Evolutionary conservation across 2,329 filamentous ascomycete genomes (phyloP).

Genomic region (Fusarium udum): DNA sequence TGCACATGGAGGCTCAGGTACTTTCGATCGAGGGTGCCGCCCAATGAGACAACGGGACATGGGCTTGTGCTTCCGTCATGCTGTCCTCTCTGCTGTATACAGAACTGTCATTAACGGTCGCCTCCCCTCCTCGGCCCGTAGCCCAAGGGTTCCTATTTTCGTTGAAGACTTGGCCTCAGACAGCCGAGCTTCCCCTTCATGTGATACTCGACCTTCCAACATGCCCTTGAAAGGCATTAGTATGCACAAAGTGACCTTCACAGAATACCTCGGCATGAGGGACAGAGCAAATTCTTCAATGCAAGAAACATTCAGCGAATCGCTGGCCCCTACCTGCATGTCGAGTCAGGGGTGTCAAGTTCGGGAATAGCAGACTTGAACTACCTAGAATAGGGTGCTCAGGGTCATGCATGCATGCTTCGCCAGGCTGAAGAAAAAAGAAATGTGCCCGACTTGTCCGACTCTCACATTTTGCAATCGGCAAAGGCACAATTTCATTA

Average conservation of each 20-base stretch:
- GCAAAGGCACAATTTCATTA: not conserved
- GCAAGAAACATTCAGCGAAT: slow-evolving; percentile 20
- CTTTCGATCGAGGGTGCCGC: not conserved
- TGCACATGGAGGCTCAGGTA: not conserved
- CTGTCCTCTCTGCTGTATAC: slow-evolving; percentile 9
- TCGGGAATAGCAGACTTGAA: slow-evolving; percentile 35
- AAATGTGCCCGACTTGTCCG: not conserved
- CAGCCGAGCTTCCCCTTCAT: not conserved
- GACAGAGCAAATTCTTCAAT: slow-evolving; percentile 1
- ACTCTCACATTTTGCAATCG: slow-evolving; percentile 9
- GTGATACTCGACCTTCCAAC: not conserved
- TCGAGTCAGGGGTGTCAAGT: slow-evolving; percentile 28
- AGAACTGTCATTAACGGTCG: slow-evolving; percentile 31
- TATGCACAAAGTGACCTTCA: not conserved
- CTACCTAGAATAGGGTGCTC: not conserved
- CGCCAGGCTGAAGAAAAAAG: slow-evolving; percentile 3
- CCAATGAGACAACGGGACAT: not conserved
- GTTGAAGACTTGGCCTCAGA: not conserved
- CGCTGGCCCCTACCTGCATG: slow-evolving; percentile 11
- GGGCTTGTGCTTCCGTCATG: slow-evolving; percentile 23
- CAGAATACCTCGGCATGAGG: slow-evolving; percentile 27
- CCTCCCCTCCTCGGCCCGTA: slow-evolving; percentile 5
- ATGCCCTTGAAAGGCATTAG: not conserved
- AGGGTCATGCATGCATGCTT: slow-evolving; percentile 4
- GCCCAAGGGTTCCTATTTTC: slow-evolving; percentile 10